These are phyloP conservation scores for Zopfochytrium polystomum DNA, from an alignment of 371 early-diverging fungal genomes.

Conservation along the genomic window DNA sequence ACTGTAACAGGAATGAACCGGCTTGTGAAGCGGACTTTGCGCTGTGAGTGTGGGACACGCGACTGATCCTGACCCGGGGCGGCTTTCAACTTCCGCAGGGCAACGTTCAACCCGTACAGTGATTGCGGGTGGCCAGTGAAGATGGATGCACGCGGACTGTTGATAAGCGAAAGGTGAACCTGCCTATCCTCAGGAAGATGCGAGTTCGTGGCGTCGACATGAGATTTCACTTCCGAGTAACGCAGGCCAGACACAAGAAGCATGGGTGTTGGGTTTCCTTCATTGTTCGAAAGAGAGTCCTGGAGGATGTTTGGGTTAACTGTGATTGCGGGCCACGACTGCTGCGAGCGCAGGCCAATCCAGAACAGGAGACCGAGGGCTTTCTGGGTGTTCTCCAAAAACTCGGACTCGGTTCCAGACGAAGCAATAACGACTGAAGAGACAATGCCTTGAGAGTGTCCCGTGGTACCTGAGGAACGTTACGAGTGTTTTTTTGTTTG, in stretches of 20 bases:
- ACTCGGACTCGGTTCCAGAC: slow-evolving; percentile 77
- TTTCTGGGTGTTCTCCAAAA: slow-evolving; percentile 75
- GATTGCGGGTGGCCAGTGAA: slow-evolving; percentile 86
- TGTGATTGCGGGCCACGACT: slow-evolving; percentile 84
- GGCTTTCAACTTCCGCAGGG: slow-evolving; percentile 84
- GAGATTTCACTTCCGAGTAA: slow-evolving; percentile 69
- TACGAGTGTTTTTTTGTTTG: neutral
- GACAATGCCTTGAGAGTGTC: slow-evolving; percentile 93
- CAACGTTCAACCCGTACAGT: slow-evolving; percentile 82
- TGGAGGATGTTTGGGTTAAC: slow-evolving; percentile 79
- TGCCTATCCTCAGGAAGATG: slow-evolving; percentile 77
- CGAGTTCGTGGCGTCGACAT: slow-evolving; percentile 80
- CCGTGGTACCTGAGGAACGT: slow-evolving; percentile 67
- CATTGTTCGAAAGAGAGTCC: slow-evolving; percentile 84
- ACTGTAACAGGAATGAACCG: slow-evolving; percentile 85
- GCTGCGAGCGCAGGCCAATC: slow-evolving; percentile 86
- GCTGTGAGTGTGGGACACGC: slow-evolving; percentile 79
- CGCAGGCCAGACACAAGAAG: slow-evolving; percentile 77
- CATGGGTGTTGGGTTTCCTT: slow-evolving; percentile 95
- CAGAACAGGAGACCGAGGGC: slow-evolving; percentile 86
- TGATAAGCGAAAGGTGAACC: slow-evolving; percentile 79
- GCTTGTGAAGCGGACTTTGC: slow-evolving; percentile 81
- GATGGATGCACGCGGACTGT: slow-evolving; percentile 82
- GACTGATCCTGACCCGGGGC: slow-evolving; percentile 78
- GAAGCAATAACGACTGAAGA: slow-evolving; percentile 85